Evolutionary conservation across 202 grass and related monocot genomes (phyloP).

Genomic region (Zizania palustris): DNA sequence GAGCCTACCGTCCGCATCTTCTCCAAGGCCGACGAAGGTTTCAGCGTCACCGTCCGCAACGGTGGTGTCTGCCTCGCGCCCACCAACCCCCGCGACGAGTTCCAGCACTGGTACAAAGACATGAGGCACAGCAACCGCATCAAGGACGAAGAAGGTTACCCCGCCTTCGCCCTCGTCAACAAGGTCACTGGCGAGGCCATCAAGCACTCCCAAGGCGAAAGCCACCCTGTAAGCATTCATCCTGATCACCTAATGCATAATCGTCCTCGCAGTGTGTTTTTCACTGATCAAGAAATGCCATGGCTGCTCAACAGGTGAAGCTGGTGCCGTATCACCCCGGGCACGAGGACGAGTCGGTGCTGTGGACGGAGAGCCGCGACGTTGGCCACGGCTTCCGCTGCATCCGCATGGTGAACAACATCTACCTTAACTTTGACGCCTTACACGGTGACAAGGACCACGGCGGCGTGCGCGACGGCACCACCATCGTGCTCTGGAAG

Average conservation of each 20-base stretch:
- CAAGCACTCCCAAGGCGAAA: conserved; percentile 77
- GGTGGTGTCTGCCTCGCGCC: conserved; percentile 58
- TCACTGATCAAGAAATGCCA: neutral
- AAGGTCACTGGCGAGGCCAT: conserved; percentile 74
- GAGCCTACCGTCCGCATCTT: conserved; percentile 83
- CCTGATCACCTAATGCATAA: neutral
- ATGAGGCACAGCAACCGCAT: conserved; percentile 77
- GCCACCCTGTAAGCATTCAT: conserved; percentile 58
- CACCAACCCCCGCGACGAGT: conserved; percentile 65
- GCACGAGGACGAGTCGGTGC: conserved; percentile 80
- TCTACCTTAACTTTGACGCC: conserved; percentile 89
- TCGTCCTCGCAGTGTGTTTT: neutral
- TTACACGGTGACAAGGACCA: conserved; percentile 82
- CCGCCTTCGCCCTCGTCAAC: conserved; percentile 74
- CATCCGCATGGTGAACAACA: conserved; percentile 98
- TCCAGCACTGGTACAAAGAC: conserved; percentile 94
- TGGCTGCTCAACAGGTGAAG: conserved; percentile 46
- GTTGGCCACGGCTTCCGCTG: conserved; percentile 79
- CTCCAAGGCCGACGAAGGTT: conserved; percentile 74
- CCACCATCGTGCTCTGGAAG: conserved; percentile 79
- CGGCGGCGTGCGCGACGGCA: conserved; percentile 87
- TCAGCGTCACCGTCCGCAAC: conserved; percentile 59
- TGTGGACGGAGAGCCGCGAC: conserved; percentile 91
- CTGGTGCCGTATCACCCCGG: conserved; percentile 67
- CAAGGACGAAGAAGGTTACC: conserved; percentile 90